Conservation (phyloP, 805 yeast species). For the Pichia manshurica region DNA sequence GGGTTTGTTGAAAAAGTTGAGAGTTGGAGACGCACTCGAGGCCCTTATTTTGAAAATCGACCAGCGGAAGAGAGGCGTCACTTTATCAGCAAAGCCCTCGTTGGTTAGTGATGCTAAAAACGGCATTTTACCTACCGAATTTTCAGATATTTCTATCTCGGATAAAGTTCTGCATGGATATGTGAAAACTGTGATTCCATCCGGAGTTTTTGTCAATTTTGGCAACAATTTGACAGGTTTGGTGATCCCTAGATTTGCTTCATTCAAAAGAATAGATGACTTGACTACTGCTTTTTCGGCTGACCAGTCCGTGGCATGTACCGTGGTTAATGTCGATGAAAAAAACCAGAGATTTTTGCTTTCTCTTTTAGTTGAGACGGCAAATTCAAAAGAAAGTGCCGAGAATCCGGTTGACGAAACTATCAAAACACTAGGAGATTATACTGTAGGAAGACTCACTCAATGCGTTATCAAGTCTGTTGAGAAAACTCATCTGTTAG, state of each 20-base stretch:
- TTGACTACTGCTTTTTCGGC: constrained; percentile 48
- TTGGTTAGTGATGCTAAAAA: constrained; percentile 58
- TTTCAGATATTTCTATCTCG: constrained; percentile 51
- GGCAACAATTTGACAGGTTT: constrained; percentile 78
- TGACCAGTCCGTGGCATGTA: constrained; percentile 68
- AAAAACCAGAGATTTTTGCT: constrained; percentile 66
- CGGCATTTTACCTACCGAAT: constrained; percentile 49
- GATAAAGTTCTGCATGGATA: constrained; percentile 58
- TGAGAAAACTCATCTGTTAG: constrained; percentile 63
- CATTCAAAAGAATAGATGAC: constrained; percentile 47
- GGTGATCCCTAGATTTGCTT: constrained; percentile 67
- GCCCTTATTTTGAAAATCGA: constrained; percentile 68
- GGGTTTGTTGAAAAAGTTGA: constrained; percentile 52
- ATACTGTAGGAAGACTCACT: constrained; percentile 53
- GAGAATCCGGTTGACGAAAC: constrained; percentile 57
- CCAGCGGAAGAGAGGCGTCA: constrained; percentile 51
- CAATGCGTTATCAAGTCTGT: constrained; percentile 56
- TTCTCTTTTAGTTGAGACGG: constrained; percentile 40
- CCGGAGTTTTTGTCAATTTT: constrained; percentile 81
- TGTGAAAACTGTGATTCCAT: constrained; percentile 68
- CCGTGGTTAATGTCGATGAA: constrained; percentile 62
- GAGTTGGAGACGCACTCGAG: constrained; percentile 54
- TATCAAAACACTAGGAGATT: constrained; percentile 45
- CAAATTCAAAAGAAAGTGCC: constrained; percentile 26
- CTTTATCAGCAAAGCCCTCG: constrained; percentile 58